Percentiles rank a stretch among this genome's conserved stretches.
Evolutionary conservation across 495 filamentous ascomycete genomes (phyloP).

Genomic region (Aspergillus indologenus): DNA sequence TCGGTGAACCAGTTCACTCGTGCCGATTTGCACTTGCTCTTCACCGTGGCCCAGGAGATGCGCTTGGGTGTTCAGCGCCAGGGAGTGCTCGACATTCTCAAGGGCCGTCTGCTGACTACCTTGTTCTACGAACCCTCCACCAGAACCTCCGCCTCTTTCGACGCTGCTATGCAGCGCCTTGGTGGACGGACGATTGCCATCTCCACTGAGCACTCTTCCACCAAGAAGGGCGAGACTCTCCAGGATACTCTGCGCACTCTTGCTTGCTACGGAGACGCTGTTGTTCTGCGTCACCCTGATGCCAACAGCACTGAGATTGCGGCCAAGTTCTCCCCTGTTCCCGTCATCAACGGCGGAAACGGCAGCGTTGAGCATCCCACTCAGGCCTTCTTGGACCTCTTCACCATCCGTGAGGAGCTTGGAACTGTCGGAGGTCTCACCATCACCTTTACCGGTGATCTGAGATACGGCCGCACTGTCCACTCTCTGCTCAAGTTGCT

Average conservation of each 20-base stretch:
- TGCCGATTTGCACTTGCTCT: conserved; percentile 83
- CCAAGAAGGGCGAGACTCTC: conserved; percentile 88
- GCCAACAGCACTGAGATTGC: conserved; percentile 74
- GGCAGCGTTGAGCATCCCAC: conserved; percentile 94
- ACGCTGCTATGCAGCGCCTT: conserved; percentile 95
- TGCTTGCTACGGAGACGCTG: conserved; percentile 88
- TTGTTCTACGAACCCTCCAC: conserved; percentile 99
- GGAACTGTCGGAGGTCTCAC: conserved; percentile 91
- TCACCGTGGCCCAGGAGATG: conserved; percentile 97
- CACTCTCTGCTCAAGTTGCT: conserved; percentile 93
- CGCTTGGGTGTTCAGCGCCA: conserved; percentile 85
- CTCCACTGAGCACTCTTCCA: conserved; percentile 74
- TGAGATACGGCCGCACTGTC: conserved; percentile 88
- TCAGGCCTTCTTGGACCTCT: conserved; percentile 96
- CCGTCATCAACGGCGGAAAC: conserved; percentile 96
- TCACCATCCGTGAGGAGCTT: conserved; percentile 96
- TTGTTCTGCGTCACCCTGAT: conserved; percentile 89
- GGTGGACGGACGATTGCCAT: conserved; percentile 80
- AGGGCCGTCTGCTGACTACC: conserved; percentile 78
- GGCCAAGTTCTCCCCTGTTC: conserved; percentile 79
- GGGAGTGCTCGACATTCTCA: conserved; percentile 82
- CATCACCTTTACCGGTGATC: conserved; percentile 92
- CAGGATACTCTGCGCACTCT: conserved; percentile 93
- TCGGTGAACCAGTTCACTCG: conserved; percentile 87
- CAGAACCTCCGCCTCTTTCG: conserved; percentile 92